Evolutionary conservation across 148 eudicot genomes (phyloP).

Genomic region (Fagopyrum homotropicum): DNA sequence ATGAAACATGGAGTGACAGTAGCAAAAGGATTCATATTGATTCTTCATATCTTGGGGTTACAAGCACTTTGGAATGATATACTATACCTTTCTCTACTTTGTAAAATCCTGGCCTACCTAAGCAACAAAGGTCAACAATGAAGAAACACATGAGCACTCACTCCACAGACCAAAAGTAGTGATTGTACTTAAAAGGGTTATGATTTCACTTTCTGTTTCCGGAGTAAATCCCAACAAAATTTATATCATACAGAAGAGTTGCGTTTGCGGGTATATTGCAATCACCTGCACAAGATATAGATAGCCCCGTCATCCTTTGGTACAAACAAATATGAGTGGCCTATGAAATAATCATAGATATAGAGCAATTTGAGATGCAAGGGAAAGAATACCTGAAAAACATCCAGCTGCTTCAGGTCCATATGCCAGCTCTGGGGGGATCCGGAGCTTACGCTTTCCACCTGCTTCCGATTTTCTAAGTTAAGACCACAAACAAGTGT

Average conservation of each 20-base stretch:
- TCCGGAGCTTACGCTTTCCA: constrained; percentile 77
- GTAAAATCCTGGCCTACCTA: neutral
- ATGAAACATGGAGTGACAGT: neutral
- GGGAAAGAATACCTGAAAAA: constrained; percentile 53
- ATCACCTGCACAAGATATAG: constrained; percentile 40
- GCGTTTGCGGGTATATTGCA: constrained; percentile 93
- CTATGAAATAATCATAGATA: neutral
- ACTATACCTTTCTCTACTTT: neutral
- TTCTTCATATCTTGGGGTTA: neutral
- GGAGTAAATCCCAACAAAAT: constrained; percentile 51
- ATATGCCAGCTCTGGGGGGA: constrained; percentile 83
- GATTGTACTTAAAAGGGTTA: neutral
- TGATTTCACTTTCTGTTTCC: constrained; percentile 56
- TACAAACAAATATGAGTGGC: neutral
- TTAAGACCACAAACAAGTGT: neutral
- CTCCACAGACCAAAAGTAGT: neutral
- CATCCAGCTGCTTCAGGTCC: constrained; percentile 98
- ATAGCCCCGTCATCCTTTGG: neutral
- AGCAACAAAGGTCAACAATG: neutral
- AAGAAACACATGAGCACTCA: neutral
- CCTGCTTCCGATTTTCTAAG: constrained; percentile 29
- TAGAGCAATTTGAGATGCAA: neutral
- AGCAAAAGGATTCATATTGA: neutral
- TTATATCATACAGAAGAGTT: constrained; percentile 66
- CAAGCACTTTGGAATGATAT: neutral